These are phyloP conservation scores for Capronia americana DNA, from an alignment of 2,329 filamentous ascomycete species.

Conservation along the genomic window DNA sequence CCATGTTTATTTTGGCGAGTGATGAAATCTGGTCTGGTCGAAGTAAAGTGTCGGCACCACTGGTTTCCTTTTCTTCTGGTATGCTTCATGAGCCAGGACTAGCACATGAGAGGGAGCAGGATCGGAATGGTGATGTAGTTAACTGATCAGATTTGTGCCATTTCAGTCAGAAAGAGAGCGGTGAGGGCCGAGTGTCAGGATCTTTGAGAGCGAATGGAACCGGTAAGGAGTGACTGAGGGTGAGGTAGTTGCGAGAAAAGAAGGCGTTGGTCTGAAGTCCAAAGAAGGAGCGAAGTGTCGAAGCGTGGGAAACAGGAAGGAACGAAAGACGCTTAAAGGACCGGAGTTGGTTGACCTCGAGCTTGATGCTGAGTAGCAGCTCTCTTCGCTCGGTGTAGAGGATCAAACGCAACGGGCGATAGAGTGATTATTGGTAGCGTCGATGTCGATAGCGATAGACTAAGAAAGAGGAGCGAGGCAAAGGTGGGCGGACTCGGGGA, in stretches of 20 bases:
- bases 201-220: not conserved
- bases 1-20: constrained; percentile 10
- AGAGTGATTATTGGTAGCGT: constrained; percentile 11
- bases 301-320: constrained; percentile 10
- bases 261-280: not conserved
- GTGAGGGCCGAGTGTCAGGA: not conserved
- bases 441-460: constrained; percentile 22
- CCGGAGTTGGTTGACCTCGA: not conserved
- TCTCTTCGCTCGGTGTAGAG: constrained; percentile 8
- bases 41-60: not conserved
- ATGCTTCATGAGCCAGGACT: not conserved
- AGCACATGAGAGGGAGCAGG: not conserved
- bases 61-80: not conserved
- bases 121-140: not conserved
- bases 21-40: not conserved
- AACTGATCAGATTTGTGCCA: constrained; percentile 10
- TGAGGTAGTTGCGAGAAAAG: constrained; percentile 1
- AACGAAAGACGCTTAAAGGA: not conserved
- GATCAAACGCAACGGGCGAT: constrained; percentile 3
- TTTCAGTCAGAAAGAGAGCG: not conserved
- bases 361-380: not conserved
- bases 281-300: not conserved
- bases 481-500: constrained; percentile 27
- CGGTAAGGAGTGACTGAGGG: constrained; percentile 20
- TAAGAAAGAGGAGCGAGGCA: constrained; percentile 16